A percentile compares a stretch with the other conserved stretches of the same genome.
Evolutionary conservation across 257 asterid species (phyloP).

Genomic region (Nicotiana noctiflora): DNA sequence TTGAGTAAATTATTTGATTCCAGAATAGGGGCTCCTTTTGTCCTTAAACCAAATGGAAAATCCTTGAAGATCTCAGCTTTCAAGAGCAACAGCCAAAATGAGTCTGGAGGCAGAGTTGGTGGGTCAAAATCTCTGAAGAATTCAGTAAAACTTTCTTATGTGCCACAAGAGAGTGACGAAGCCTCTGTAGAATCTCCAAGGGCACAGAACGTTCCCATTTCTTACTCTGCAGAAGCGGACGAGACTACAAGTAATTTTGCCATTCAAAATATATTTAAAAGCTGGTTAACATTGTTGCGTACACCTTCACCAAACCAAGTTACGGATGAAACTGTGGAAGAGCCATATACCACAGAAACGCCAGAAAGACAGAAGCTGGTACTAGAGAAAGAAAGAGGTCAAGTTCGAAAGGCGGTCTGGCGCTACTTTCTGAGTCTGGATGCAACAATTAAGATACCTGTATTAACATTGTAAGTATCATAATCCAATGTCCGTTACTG

Average conservation of each 20-base stretch:
- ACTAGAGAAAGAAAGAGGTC: constrained; percentile 35
- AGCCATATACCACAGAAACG: constrained; percentile 36
- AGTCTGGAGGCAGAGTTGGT: constrained; percentile 48
- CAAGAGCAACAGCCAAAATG: constrained; percentile 58
- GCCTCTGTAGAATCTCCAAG: constrained; percentile 47
- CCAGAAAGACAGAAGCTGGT: constrained; percentile 27
- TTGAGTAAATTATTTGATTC: constrained; percentile 25
- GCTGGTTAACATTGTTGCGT: constrained; percentile 65
- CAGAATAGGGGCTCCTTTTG: constrained; percentile 51
- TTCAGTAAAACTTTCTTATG: constrained; percentile 54
- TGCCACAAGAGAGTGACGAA: constrained; percentile 60
- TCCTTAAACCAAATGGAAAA: constrained; percentile 48
- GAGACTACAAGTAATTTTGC: constrained; percentile 42
- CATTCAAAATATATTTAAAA: constrained; percentile 59
- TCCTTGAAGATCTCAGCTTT: constrained; percentile 64
- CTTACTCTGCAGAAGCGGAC: constrained; percentile 44
- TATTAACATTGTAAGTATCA: constrained; percentile 66
- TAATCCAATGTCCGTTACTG: not conserved
- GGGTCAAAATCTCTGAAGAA: constrained; percentile 56
- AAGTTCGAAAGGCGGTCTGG: constrained; percentile 41
- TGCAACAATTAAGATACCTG: constrained; percentile 62
- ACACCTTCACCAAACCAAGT: constrained; percentile 36
- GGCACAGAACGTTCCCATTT: constrained; percentile 47
- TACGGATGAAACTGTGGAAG: constrained; percentile 35
- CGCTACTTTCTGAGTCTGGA: constrained; percentile 53